Conservation (phyloP, 805 yeast genomes). For the Pichia scutulata region DNA sequence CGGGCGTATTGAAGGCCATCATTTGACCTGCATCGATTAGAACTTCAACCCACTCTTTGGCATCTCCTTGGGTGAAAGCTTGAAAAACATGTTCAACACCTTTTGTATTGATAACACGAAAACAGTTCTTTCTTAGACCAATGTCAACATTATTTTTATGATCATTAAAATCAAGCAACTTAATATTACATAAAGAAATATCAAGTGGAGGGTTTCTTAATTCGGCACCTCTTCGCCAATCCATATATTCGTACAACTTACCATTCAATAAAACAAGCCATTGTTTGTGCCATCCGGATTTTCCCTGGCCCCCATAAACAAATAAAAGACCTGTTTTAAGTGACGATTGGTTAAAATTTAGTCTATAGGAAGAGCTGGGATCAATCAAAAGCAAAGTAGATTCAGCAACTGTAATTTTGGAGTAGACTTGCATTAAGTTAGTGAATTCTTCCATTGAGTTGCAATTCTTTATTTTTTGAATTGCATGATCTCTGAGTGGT, state of each 20-base stretch:
- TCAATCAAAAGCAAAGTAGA: conserved; percentile 2
- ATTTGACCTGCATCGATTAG: conserved; percentile 46
- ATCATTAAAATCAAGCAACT: conserved; percentile 33
- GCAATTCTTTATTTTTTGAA: conserved; percentile 16
- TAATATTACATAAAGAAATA: conserved; percentile 58
- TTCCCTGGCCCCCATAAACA: conserved; percentile 51
- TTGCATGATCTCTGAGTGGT: conserved; percentile 14
- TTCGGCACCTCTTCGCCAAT: conserved; percentile 67
- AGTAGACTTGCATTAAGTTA: conserved; percentile 35
- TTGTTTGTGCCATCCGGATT: conserved; percentile 79
- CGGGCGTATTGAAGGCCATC: conserved; percentile 17
- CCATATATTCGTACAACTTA: conserved; percentile 58
- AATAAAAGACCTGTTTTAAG: conserved; percentile 44
- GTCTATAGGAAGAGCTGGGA: conserved; percentile 1
- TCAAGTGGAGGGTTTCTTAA: conserved; percentile 63
- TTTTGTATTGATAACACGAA: conserved; percentile 66
- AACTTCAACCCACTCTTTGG: conserved; percentile 59
- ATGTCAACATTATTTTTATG: conserved; percentile 31
- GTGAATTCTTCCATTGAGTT: conserved; percentile 19
- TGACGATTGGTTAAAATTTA: conserved; percentile 1
- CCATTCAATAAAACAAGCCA: conserved; percentile 77
- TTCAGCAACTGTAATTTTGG: not conserved
- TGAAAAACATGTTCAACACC: conserved; percentile 67
- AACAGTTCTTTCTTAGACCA: conserved; percentile 51
- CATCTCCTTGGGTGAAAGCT: conserved; percentile 60